phyloP scores from a whole-genome alignment of 108 stramenopile species.

The Fragilaria crotonensis region DNA sequence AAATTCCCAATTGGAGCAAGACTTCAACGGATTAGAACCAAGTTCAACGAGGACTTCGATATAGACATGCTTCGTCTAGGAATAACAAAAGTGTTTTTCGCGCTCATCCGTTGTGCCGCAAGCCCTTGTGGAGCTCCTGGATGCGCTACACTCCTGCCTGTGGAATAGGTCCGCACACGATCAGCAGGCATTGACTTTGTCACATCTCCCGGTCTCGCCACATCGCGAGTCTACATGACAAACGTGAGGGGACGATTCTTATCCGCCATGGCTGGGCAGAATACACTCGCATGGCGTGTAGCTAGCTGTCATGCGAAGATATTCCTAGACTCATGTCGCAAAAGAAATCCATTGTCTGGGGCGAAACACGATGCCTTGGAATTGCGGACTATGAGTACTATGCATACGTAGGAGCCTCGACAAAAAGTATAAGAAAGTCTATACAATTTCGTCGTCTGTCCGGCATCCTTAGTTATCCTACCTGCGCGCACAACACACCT shows the following conservation, averaged over 20 bases:
- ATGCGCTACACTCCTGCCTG: slow-evolving; percentile 38
- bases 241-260: slow-evolving; percentile 74
- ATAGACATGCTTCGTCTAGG: slow-evolving; percentile 24
- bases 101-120: slow-evolving; percentile 46
- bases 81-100: slow-evolving; percentile 71
- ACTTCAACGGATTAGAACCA: slow-evolving; percentile 45
- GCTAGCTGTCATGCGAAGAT: slow-evolving; percentile 87
- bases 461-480: too few species aligned
- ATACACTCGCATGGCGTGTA: slow-evolving; percentile 66
- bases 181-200: slow-evolving; percentile 80
- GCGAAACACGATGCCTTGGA: slow-evolving; percentile 48
- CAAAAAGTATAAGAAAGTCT: too few species aligned
- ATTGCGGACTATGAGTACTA: too few species aligned
- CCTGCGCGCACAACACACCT: too few species aligned
- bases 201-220: slow-evolving; percentile 33
- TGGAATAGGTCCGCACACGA: slow-evolving; percentile 80
- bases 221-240: slow-evolving; percentile 29
- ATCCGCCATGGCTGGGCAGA: slow-evolving; percentile 65
- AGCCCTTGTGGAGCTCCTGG: slow-evolving; percentile 39
- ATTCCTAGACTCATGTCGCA: slow-evolving; percentile 53
- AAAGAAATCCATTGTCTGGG: slow-evolving; percentile 35
- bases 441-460: too few species aligned
- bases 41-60: slow-evolving; percentile 55
- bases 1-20: slow-evolving; percentile 48
- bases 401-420: too few species aligned